Base-by-base conservation (phyloP, 805 yeast species). In the Grigorovia transvaalensis region DNA sequence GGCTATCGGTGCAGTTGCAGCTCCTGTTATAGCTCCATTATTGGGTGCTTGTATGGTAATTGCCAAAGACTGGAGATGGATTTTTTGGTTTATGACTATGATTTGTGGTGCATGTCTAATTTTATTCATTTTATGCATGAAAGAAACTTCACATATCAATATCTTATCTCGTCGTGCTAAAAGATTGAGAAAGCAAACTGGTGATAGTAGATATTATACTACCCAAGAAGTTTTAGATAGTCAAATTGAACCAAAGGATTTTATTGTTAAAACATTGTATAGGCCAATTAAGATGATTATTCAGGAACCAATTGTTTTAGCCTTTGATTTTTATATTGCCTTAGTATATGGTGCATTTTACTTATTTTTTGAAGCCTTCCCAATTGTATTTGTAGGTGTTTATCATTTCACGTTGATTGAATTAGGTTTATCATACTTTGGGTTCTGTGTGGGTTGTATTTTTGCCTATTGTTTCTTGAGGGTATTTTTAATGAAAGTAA, bases 321-420 rank as follows among this genome's bases (percentile, higher is more conserved):
- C 79, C 33, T 73, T 80, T 53, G 74, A 80, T 58, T 19, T 74
- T 29, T 80, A 79, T 61, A 67, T 76, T 56, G 78, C 81, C 0
- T 57, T 80, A 49, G 68, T 74, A 7, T 81, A 81, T 62, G 77
- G 82, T 30, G 63, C 75, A 33, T 56, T 78, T 54, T 82, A 79
- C 61, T 62, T 79, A 20, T 81, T 78, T 71, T 78, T 81, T 57
- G 85, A 82, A 63, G 80, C 79, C 5, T 79, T 78, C 65, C 86
- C 87, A 9, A 68, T 80, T 41, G 80, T 78, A 2, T 82, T 75
- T 54, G 51, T 54, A 9, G 76, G 71, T 2, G 59, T 70, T 20
- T 71, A 78, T 56, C 59, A 70, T 35, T 81, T 81, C 63, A 72
- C 77, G 4, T 58, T 71, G 23, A 70, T 79, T 35, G 78, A 75